Conservation (phyloP, 169 alveolate genomes). For the Plasmodium coatneyi region DNA sequence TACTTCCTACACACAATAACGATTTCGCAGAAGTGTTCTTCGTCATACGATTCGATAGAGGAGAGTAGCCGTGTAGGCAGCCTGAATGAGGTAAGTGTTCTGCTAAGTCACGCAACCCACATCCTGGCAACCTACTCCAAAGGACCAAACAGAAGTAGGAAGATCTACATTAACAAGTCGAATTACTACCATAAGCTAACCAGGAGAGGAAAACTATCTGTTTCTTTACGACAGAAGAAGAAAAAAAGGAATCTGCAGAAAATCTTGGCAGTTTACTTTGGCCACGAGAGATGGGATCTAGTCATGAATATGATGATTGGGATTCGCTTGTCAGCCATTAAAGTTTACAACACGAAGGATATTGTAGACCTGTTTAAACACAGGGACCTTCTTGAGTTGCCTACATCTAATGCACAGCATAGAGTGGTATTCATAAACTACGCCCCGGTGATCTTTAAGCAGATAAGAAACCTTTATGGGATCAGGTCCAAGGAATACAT, state of each 20-base stretch:
- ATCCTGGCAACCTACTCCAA: conserved; percentile 26
- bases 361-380: conserved; percentile 16
- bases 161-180: conserved; percentile 38
- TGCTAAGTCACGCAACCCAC: conserved; percentile 25
- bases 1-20: conserved; percentile 48
- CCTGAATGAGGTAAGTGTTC: not conserved
- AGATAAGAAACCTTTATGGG: conserved; percentile 92
- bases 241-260: conserved; percentile 18
- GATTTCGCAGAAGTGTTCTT: conserved; percentile 24
- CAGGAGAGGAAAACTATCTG: conserved; percentile 52
- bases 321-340: conserved; percentile 86
- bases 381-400: conserved; percentile 26
- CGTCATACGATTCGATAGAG: conserved; percentile 41
- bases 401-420: conserved; percentile 27
- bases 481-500: conserved; percentile 92
- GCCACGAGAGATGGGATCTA: conserved; percentile 93
- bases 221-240: conserved; percentile 39
- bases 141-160: conserved; percentile 8
- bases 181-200: conserved; percentile 10
- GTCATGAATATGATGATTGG: conserved; percentile 94
- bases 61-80: not conserved
- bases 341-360: conserved; percentile 17
- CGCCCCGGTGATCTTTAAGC: conserved; percentile 96
- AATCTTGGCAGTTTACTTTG: conserved; percentile 87
- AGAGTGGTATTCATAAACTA: conserved; percentile 92